Conservation (phyloP, 2,329 filamentous ascomycete species). For the Fusarium secorum region DNA sequence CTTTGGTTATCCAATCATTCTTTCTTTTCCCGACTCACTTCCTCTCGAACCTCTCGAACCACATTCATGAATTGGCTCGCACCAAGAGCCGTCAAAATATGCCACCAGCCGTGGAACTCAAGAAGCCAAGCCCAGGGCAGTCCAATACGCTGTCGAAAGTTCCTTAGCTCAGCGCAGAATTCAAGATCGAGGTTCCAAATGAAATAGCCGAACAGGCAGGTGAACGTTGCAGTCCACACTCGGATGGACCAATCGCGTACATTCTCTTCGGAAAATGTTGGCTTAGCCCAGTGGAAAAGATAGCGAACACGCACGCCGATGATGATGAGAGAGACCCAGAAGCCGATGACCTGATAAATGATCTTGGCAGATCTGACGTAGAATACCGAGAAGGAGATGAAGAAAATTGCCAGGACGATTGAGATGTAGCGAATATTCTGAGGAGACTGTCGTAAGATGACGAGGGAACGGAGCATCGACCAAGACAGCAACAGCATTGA, state of each 20-base stretch:
- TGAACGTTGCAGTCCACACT: slow-evolving; percentile 42
- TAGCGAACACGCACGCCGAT: slow-evolving; percentile 47
- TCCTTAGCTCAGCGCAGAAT: slow-evolving; percentile 58
- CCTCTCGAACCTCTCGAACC: slow-evolving; percentile 40
- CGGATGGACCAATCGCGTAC: slow-evolving; percentile 39
- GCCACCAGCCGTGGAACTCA: slow-evolving; percentile 72
- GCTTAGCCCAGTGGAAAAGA: slow-evolving; percentile 45
- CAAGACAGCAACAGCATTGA: slow-evolving; percentile 64
- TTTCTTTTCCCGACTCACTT: slow-evolving; percentile 30
- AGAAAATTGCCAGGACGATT: slow-evolving; percentile 50
- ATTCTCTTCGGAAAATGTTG: slow-evolving; percentile 42
- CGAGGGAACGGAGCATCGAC: slow-evolving; percentile 59
- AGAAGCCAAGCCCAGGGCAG: slow-evolving; percentile 63
- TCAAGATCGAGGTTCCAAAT: slow-evolving; percentile 67
- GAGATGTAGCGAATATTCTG: slow-evolving; percentile 45
- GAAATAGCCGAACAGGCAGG: slow-evolving; percentile 55
- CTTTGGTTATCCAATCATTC: slow-evolving; percentile 4
- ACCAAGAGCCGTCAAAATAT: slow-evolving; percentile 65
- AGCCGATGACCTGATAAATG: slow-evolving; percentile 53
- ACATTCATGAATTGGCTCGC: slow-evolving; percentile 54
- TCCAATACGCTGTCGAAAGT: slow-evolving; percentile 54
- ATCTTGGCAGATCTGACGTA: slow-evolving; percentile 54
- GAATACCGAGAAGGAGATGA: slow-evolving; percentile 52
- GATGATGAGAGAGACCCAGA: slow-evolving; percentile 46
- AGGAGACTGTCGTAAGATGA: slow-evolving; percentile 54